Evolutionary conservation across 2,329 filamentous ascomycete genomes (phyloP), one percentile per base, ranked within the genome.

Genomic region (Blastomyces gilchristii): DNA sequence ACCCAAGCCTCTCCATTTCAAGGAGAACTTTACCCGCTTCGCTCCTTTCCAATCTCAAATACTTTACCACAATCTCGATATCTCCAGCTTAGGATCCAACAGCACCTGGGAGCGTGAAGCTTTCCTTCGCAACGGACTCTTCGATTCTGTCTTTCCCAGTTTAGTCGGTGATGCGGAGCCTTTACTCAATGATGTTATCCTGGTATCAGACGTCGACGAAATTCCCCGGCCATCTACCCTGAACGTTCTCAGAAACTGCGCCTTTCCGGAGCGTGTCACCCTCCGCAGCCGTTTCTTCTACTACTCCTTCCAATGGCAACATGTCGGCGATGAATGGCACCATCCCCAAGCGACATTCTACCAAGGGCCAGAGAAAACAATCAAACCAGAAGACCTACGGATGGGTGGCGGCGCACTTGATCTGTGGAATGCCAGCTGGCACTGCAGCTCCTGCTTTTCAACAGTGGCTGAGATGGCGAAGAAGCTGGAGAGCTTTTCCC

Each of bases 391-490:
- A 34, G 78, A 84, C 66, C 75, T 87, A 59, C 80, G 84, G 16
- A 39, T 59, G 39, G 57, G 39, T 28, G 16, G 18, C 41, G 34
- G 34, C 16, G 14, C n/a, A 66, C 77, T 73, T 6, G 74, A 76
- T 7, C 65, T 85, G 45, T 71, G 71, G 68, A 79, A 83, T 67
- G 81, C 82, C 0, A 80, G 75, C 0, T 87, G 84, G 85, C 84
- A 87, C 71, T 87, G 84, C 75, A 84, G 81, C 60, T 82, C 77
- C 62, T 87, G 85, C 73, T 85, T 85, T 69, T 73, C 77, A n/a
- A 85, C 81, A 0, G 72, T 86, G 18, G 76, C 76, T 3, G 80
- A 85, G 69, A 76, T 85, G 67, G 72, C 82, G 54, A 79, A 77
- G 66, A 86, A 85, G 72, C 79, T 86, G 74, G 74, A 77, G 12